Evolutionary conservation across 2,329 filamentous ascomycete species (phyloP).

Genomic region (Penicillium oxalicum): DNA sequence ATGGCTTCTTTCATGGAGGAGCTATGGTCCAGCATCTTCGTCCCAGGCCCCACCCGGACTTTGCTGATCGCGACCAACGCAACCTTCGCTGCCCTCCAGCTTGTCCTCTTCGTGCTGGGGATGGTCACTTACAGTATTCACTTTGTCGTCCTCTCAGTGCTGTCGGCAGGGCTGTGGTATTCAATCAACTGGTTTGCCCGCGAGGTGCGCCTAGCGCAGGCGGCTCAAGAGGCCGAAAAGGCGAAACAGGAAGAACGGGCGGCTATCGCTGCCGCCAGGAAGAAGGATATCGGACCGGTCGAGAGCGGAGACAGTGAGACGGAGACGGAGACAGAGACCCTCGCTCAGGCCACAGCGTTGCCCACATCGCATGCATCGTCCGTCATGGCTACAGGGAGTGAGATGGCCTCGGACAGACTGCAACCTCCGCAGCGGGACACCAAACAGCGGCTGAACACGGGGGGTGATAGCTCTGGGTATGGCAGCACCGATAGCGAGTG

Average conservation of each 20-base stretch:
- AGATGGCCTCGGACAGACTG: conserved; percentile 33
- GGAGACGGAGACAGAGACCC: conserved; percentile 39
- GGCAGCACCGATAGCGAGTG: conserved; percentile 90
- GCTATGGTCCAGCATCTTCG: conserved; percentile 91
- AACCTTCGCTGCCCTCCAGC: conserved; percentile 78
- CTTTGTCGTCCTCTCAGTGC: conserved; percentile 72
- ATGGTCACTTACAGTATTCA: conserved; percentile 80
- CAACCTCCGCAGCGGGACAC: conserved; percentile 44
- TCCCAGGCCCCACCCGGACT: conserved; percentile 79
- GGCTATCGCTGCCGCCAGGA: conserved; percentile 23
- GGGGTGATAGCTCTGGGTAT: conserved; percentile 49
- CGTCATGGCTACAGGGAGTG: conserved; percentile 14
- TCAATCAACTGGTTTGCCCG: conserved; percentile 94
- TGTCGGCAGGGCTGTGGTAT: conserved; percentile 82
- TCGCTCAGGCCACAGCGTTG: conserved; percentile 17
- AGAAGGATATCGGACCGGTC: conserved; percentile 28
- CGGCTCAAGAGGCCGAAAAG: conserved; percentile 44
- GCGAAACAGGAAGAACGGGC: conserved; percentile 41
- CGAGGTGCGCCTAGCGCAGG: conserved; percentile 51
- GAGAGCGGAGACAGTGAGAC: conserved; percentile 41
- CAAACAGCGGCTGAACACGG: conserved; percentile 42
- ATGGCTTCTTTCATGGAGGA: conserved; percentile 59
- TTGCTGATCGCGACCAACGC: conserved; percentile 85
- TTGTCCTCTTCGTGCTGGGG: conserved; percentile 69
- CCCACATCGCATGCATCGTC: conserved; percentile 7